Evolutionary conservation across 2,329 filamentous ascomycete species (phyloP), one percentile per base, ranked within the genome.

Genomic region (Apiospora kogelbergensis): DNA sequence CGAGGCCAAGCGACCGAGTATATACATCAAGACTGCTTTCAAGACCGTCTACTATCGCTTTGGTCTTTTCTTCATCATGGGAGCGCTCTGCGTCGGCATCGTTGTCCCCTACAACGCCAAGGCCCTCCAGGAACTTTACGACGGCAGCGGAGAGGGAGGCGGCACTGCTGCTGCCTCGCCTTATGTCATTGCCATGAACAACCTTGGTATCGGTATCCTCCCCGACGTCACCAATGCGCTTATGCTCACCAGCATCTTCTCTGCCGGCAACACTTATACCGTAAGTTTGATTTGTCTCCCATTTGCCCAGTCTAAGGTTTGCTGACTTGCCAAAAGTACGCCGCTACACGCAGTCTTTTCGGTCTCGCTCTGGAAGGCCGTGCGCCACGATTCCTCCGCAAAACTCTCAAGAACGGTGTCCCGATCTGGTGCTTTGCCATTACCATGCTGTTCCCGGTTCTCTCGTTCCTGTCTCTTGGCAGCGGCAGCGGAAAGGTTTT

Each of bases 1-100:
- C 46, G 88, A 90, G 77, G 81, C 86, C 1, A 82, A 88, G 70
- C 85, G 86, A 68, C 88, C 88, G 0, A 84, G 87, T 30, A 77
- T 78, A 13, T 82, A 85, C 33, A 83, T 92, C 76, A 88, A 88
- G 0, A 83, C 82, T 53, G 89, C 89, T 1, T 91, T 85, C 79
- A 90, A 89, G 68, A 85, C 86, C 2, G 86, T 90, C 9, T 90
- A 90, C 78, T 89, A 87, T 74, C 86, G 90, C 45, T 80, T 91
- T 45, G 88, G 85, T 0, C 74, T 85, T 0, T 91, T 92, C 79
- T 92, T 91, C 79, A 83, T 91, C 22, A 83, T 90, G 10, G 87
- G 89, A 3, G 87, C 88, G 7, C 81, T 93, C 1, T 84, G 83
- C 65, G 84, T 90, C n/a, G 88, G 88, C 5, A 87, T 91, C 65